These are phyloP conservation scores for Rasamsonia emersonii DNA, from an alignment of 2,329 filamentous ascomycete species.

Conservation along the genomic window DNA sequence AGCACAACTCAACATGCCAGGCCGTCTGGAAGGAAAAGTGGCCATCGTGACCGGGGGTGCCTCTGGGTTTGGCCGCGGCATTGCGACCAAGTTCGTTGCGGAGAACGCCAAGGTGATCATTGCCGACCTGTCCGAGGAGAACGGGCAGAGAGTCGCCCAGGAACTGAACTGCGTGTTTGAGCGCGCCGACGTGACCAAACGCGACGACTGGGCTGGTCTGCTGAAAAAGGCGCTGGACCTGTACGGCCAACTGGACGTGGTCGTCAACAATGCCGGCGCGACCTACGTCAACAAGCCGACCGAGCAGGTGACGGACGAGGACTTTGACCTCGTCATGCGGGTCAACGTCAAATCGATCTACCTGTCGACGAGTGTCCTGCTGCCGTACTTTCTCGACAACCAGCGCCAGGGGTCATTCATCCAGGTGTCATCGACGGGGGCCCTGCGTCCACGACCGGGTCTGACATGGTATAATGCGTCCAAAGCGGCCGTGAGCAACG, in stretches of 20 bases:
- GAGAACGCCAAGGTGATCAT: slow-evolving; percentile 31
- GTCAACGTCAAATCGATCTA: slow-evolving; percentile 36
- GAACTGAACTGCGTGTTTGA: slow-evolving; percentile 15
- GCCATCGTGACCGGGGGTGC: slow-evolving; percentile 33
- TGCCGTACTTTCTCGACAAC: slow-evolving; percentile 28
- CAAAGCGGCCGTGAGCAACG: slow-evolving; percentile 29
- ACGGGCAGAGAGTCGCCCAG: slow-evolving; percentile 16
- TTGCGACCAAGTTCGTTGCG: slow-evolving; percentile 25
- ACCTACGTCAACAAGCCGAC: slow-evolving; percentile 29
- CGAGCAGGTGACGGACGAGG: slow-evolving; percentile 28
- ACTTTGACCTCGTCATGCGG: slow-evolving; percentile 31
- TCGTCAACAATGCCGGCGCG: slow-evolving; percentile 39
- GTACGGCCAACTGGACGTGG: slow-evolving; percentile 27
- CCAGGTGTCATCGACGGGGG: slow-evolving; percentile 33
- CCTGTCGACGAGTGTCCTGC: slow-evolving; percentile 22
- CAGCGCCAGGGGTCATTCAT: slow-evolving; percentile 29
- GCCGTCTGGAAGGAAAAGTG: slow-evolving; percentile 30
- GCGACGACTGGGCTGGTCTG: slow-evolving; percentile 19
- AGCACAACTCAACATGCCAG: slow-evolving; percentile 8
- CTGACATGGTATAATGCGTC: slow-evolving; percentile 36
- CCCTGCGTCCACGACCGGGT: slow-evolving; percentile 28
- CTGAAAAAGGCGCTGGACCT: slow-evolving; percentile 15
- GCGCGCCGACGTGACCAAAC: slow-evolving; percentile 17
- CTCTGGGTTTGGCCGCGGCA: slow-evolving; percentile 30
- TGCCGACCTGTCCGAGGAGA: slow-evolving; percentile 25